A percentile compares a stretch with the other conserved stretches of the same genome.
Evolutionary conservation across 1,284 basidiomycete genomes (phyloP).

Genomic region (Rhodofomes roseus): DNA sequence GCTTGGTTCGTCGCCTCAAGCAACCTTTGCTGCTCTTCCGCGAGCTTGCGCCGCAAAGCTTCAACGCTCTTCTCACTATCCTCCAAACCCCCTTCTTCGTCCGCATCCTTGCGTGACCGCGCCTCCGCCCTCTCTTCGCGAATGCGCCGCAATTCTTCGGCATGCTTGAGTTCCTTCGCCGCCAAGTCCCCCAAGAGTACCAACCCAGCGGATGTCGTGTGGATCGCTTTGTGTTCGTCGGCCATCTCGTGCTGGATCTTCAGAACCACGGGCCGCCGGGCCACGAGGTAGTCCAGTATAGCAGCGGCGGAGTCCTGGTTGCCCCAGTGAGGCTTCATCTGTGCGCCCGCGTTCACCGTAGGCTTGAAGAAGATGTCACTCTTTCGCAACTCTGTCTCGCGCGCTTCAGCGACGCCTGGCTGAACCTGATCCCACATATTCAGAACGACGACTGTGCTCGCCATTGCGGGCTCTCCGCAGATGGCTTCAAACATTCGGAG

Average conservation of each 20-base stretch:
- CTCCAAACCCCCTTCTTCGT: constrained; percentile 22
- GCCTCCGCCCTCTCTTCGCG: constrained; percentile 16
- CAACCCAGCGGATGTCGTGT: constrained; percentile 7
- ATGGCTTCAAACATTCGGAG: constrained; percentile 17
- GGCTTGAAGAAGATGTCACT: constrained; percentile 19
- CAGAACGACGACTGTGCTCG: constrained; percentile 41
- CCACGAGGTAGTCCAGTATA: constrained; percentile 12
- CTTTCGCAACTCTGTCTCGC: constrained; percentile 17
- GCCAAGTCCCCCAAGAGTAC: constrained; percentile 10
- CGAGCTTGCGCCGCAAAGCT: not conserved
- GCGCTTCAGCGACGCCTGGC: constrained; percentile 7
- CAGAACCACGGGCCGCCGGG: not conserved
- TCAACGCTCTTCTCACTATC: constrained; percentile 5
- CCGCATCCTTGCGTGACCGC: constrained; percentile 12
- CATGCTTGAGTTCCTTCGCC: constrained; percentile 8
- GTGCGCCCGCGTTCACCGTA: constrained; percentile 17
- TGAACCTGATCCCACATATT: constrained; percentile 49
- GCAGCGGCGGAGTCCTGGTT: constrained; percentile 11
- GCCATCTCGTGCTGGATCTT: constrained; percentile 15
- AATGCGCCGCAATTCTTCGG: constrained; percentile 11
- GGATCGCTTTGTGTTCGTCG: constrained; percentile 3
- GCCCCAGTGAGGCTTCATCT: constrained; percentile 14
- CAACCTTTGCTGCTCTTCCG: not conserved
- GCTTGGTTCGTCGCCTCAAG: not conserved
- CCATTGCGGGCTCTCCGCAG: constrained; percentile 13